Evolutionary conservation across 2,329 filamentous ascomycete genomes (phyloP), one percentile per base, ranked within the genome.

Genomic region (Parasarocladium wereldwijsianum): DNA sequence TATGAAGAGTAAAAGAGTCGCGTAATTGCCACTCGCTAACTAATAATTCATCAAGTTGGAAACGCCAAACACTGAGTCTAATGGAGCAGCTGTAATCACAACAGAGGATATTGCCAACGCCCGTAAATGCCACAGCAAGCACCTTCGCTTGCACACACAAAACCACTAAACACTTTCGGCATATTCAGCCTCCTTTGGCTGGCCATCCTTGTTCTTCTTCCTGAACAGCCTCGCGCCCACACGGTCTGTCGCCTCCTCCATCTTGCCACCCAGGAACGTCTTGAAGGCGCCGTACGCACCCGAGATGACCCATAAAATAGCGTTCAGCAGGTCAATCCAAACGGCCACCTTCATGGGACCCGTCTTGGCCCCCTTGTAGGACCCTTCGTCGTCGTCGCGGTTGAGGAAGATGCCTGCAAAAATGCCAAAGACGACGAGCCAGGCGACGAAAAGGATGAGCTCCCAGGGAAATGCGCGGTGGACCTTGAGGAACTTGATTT

Each of bases 351-450:
- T 76, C 79, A 84, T 84, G 6, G 46, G 30, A 4, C 44, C 37
- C 0, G 57, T 58, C 36, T 47, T 58, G 25, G 46, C 50, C 17
- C 56, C 58, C 45, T 63, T 52, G 47, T 61, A 63, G 23, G 49
- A 42, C 19, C 58, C 54, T 34, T 76, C 63, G 32, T 62, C 62
- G 36, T 71, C 52, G 28, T 68, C 51, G 29, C 68, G 62, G 19
- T 61, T 50, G 34, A 84, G 69, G 52, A 77, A 85, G 55, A 82
- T 71, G 36, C 62, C 67, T 10, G 72, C 79, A 40, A 85, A 84
- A 35, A 79, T 65, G 17, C 76, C 79, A 45, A 84, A 83, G 3
- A 77, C 59, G 10, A 71, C 64, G 36, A 79, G 57, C 71, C 76
- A 85, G 3, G 52, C 40, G 17, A 63, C 24, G 39, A 56, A 61